Conservation (phyloP, 2,329 filamentous ascomycete species). For the Hortaea werneckii region DNA sequence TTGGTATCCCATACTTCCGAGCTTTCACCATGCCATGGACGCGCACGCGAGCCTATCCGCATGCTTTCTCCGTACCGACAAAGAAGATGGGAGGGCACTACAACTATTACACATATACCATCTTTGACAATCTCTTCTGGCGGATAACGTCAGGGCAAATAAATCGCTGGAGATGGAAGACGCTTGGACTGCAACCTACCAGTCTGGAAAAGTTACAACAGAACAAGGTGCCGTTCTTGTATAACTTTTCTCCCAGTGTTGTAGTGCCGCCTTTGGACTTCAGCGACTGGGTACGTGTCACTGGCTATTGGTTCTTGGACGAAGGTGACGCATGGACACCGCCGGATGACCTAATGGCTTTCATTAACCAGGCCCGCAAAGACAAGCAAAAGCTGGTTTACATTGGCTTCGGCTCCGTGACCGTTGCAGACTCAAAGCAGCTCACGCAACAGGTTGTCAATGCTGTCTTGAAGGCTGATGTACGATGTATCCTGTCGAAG, state of each 20-base stretch:
- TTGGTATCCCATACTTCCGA: constrained; percentile 89
- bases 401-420: constrained; percentile 92
- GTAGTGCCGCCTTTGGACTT: constrained; percentile 93
- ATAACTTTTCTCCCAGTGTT: constrained; percentile 91
- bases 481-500: constrained; percentile 89
- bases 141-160: constrained; percentile 82
- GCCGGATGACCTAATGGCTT: constrained; percentile 62
- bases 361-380: constrained; percentile 70
- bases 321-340: constrained; percentile 63
- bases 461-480: constrained; percentile 80
- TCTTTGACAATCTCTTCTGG: constrained; percentile 98
- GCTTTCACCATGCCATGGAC: constrained; percentile 99
- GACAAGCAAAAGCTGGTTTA: constrained; percentile 92
- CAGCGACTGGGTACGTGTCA: constrained; percentile 94
- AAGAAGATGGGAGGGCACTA: constrained; percentile 91
- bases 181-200: constrained; percentile 68
- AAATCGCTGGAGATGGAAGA: constrained; percentile 81
- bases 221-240: constrained; percentile 95
- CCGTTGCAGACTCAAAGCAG: constrained; percentile 78
- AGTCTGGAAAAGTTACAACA: constrained; percentile 83
- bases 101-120: constrained; percentile 89
- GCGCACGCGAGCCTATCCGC: constrained; percentile 85
- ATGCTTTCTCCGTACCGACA: constrained; percentile 88
- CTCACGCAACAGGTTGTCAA: constrained; percentile 90
- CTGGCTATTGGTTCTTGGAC: constrained; percentile 95